These are phyloP conservation scores for Tagetes erecta DNA, from an alignment of 129 eudicot genomes.

Conservation along the genomic window DNA sequence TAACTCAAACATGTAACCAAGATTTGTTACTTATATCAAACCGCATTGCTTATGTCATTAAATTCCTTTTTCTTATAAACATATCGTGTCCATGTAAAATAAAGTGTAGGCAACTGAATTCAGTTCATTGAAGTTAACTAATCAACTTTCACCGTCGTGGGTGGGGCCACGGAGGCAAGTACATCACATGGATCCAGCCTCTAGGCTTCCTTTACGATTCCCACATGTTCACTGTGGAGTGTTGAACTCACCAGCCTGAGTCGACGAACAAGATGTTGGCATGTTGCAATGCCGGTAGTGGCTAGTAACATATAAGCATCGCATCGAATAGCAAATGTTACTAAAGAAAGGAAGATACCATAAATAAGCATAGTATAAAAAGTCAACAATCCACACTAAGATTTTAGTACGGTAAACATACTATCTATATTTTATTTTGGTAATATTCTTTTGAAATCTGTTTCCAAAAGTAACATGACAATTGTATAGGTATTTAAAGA, in stretches of 20 bases:
- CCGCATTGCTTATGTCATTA: no score
- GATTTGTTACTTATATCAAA: no score
- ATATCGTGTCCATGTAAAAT: no score
- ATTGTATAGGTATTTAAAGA: not conserved
- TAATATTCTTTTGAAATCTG: constrained; percentile 2
- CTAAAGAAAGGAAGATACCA: no score
- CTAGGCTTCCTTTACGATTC: not conserved
- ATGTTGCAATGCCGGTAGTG: not conserved
- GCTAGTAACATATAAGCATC: not conserved
- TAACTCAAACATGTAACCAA: no score
- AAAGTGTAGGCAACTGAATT: not conserved
- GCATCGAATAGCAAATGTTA: no score
- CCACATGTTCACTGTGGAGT: not conserved
- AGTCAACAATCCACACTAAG: no score
- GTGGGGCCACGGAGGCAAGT: not conserved
- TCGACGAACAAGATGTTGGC: not conserved
- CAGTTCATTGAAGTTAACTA: not conserved
- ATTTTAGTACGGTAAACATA: no score
- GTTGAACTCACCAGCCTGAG: not conserved
- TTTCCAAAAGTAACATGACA: constrained; percentile 7
- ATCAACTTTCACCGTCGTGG: not conserved
- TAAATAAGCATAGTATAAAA: no score
- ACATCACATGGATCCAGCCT: not conserved
- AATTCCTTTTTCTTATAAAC: no score
- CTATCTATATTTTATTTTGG: not conserved